Base-by-base conservation (phyloP, 2,329 filamentous ascomycete species). In the Fusarium tanahbumbuense region DNA sequence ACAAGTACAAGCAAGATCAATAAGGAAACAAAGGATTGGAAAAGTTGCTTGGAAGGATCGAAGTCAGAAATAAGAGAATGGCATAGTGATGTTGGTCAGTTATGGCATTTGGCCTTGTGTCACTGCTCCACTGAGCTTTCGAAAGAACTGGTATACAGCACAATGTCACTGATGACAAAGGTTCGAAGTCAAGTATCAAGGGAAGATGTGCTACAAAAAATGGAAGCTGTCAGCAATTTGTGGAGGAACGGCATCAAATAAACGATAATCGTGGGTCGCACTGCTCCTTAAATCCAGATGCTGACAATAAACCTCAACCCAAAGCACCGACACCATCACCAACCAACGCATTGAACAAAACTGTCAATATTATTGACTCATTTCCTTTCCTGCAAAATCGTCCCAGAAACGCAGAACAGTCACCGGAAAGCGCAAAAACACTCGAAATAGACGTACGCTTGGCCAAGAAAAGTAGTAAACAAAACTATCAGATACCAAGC, bases 281-380 rank as follows among this genome's bases (percentile, higher is more conserved):
- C 18, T n/a, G 46, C 55, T 57, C 56, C 55, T 71, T 70, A 71
- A 71, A 65, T 30, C n/a, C 37, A 48, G 41, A 27, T 42, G 45
- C 41, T 42, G 45, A 56, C 28, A 22, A 66, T 34, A 11, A 16
- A 28, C 34, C 23, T 50, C 48, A 53, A 15, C 22, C 49, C 56
- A 42, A 13, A 13, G 13, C 25, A 16, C 18, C 34, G 56, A 45
- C 60, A 66, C 40, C n/a, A 55, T 15, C 46, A 50, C 61, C 50
- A 53, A n/a, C 34, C 18, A 11, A 53, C 28, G 18, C 37, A 46
- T 46, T 40, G 30, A 64, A 30, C 52, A 59, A 46, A 34, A 30
- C 6, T 34, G 30, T n/a, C 22, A 41, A 67, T 44, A n/a, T 41
- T 15, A 34, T 13, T 37, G 49, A 42, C 44, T 59, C 58, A 68